A percentile compares a stretch with the other conserved stretches of the same genome.
These are phyloP conservation scores for Clausena lansium DNA, from an alignment of 345 rosid genomes.

Conservation along the genomic window DNA sequence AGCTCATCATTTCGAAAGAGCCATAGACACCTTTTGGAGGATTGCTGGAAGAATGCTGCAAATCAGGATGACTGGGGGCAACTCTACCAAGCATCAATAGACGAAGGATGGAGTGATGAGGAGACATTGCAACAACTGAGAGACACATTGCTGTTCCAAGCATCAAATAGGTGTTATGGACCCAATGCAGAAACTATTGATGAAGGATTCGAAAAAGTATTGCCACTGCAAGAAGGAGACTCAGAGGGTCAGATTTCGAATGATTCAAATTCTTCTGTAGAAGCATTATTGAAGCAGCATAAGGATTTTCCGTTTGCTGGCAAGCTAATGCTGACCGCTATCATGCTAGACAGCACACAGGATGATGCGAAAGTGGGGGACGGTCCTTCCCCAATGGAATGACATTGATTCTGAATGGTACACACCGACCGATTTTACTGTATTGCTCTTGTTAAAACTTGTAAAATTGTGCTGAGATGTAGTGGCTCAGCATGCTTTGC, in stretches of 20 bases:
- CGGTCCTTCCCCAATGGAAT: constrained; percentile 31
- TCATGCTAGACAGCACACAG: constrained; percentile 58
- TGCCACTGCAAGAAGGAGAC: constrained; percentile 63
- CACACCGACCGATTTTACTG: neutral
- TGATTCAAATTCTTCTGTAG: constrained; percentile 51
- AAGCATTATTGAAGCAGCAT: constrained; percentile 81
- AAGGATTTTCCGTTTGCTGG: constrained; percentile 82
- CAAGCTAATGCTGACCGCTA: constrained; percentile 77
- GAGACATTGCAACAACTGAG: constrained; percentile 67
- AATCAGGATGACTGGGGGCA: constrained; percentile 79
- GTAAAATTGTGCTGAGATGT: neutral
- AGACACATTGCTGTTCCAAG: constrained; percentile 69
- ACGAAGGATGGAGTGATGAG: constrained; percentile 88
- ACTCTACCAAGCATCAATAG: constrained; percentile 51
- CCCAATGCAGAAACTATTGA: constrained; percentile 57
- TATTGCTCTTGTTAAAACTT: neutral
- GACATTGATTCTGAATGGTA: neutral
- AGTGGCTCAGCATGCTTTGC: neutral
- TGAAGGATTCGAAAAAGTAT: constrained; percentile 61
- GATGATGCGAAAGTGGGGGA: constrained; percentile 28
- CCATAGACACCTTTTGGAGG: constrained; percentile 67
- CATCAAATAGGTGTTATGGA: constrained; percentile 71
- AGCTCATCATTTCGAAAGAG: constrained; percentile 72
- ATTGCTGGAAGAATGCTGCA: constrained; percentile 88
- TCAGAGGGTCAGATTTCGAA: constrained; percentile 24